Conservation (phyloP, 768 basidiomycete genomes). For the Cyathus striatus region DNA sequence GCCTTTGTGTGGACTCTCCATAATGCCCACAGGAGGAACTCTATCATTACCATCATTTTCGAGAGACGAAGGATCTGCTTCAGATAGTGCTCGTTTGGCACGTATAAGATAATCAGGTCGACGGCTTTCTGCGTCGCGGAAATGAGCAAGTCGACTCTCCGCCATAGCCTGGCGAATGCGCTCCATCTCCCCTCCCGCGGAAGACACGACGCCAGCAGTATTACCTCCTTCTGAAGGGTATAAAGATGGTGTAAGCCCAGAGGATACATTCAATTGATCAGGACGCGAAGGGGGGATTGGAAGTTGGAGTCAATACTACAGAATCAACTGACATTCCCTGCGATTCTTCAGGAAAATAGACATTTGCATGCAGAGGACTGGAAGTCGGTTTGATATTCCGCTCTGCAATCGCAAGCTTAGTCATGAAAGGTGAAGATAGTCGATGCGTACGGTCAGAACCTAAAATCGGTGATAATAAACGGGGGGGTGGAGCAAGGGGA, state of each 20-base stretch:
- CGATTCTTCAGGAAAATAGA: slow-evolving; percentile 8
- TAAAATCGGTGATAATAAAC: slow-evolving; percentile 23
- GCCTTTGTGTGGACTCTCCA: slow-evolving; percentile 68
- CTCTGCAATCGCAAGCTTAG: slow-evolving; percentile 26
- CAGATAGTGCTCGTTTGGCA: slow-evolving; percentile 40
- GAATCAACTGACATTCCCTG: slow-evolving; percentile 17
- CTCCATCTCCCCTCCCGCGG: slow-evolving; percentile 51
- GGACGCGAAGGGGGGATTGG: slow-evolving; percentile 9
- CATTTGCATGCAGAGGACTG: slow-evolving; percentile 8
- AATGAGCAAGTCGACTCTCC: slow-evolving; percentile 42
- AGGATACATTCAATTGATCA: slow-evolving; percentile 9
- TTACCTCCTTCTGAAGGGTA: too few relatives aligned
- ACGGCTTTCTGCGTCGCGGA: slow-evolving; percentile 53
- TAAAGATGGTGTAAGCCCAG: slow-evolving; percentile 13
- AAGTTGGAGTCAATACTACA: slow-evolving; percentile 14
- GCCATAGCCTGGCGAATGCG: slow-evolving; percentile 51
- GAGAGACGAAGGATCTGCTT: slow-evolving; percentile 30
- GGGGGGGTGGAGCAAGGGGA: slow-evolving; percentile 16
- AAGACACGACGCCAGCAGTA: slow-evolving; percentile 6
- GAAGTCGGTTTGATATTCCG: slow-evolving; percentile 11
- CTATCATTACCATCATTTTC: slow-evolving; percentile 27
- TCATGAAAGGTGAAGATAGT: slow-evolving; percentile 45
- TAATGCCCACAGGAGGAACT: slow-evolving; percentile 46
- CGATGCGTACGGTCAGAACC: slow-evolving; percentile 21
- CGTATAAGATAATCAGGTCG: slow-evolving; percentile 73